These are phyloP conservation scores for Penicillium sp. DNA, from an alignment of 2,329 filamentous ascomycete genomes.

Conservation along the genomic window DNA sequence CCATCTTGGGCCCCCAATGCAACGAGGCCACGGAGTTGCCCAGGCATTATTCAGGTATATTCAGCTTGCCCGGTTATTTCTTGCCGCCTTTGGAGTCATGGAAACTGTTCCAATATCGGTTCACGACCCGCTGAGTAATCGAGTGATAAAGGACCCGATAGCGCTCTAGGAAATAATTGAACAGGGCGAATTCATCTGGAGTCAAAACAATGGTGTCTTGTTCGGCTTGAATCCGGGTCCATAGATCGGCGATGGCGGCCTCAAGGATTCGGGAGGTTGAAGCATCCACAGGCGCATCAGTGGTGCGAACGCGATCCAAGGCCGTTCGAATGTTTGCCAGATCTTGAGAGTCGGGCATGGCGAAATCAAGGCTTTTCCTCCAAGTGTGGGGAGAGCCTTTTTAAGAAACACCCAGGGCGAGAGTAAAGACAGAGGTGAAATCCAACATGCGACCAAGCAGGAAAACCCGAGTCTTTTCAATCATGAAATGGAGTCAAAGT, in stretches of 20 bases:
- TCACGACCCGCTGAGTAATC: slow-evolving; percentile 53
- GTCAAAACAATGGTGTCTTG: slow-evolving; percentile 71
- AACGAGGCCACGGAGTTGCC: not conserved
- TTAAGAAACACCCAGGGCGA: not conserved
- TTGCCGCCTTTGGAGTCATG: slow-evolving; percentile 25
- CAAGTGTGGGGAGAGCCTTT: not conserved
- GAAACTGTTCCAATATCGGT: slow-evolving; percentile 56
- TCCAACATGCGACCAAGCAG: slow-evolving; percentile 19
- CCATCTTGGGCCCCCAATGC: not conserved
- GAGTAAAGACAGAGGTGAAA: slow-evolving; percentile 10
- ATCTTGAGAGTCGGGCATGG: slow-evolving; percentile 34
- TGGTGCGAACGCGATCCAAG: slow-evolving; percentile 73
- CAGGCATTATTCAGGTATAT: not conserved
- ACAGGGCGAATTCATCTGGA: slow-evolving; percentile 76
- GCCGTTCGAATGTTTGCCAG: slow-evolving; percentile 61
- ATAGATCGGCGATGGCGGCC: slow-evolving; percentile 62
- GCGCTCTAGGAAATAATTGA: slow-evolving; percentile 77
- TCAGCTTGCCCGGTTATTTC: slow-evolving; percentile 16
- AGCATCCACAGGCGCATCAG: slow-evolving; percentile 62
- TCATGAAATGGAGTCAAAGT: slow-evolving; percentile 22
- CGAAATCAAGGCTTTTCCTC: not conserved
- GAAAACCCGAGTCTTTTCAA: slow-evolving; percentile 19
- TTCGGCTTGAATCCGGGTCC: slow-evolving; percentile 64
- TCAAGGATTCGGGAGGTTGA: slow-evolving; percentile 66
- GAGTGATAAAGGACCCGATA: slow-evolving; percentile 52